Base-by-base conservation (phyloP, 2,329 filamentous ascomycete genomes). In the Aspergillus amoenus region DNA sequence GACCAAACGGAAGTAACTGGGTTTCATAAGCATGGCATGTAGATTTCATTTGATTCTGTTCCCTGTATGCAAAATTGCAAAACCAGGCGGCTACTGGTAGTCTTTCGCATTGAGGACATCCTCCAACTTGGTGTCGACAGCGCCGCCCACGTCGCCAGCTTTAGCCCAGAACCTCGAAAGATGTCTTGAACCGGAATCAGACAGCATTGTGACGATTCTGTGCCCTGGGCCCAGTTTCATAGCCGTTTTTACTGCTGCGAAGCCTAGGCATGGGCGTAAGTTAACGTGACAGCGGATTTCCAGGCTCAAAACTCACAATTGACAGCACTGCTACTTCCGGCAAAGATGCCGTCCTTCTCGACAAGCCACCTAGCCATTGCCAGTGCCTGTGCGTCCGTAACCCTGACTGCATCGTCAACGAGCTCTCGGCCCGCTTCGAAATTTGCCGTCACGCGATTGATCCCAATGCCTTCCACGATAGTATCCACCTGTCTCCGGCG, bases 341-440 rank as follows among this genome's bases (percentile, higher is more conserved):
- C 82, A 68, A 99, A 99, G 52, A 99, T 87, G 7, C 94, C 94
- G 73, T 99, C 94, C 62, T 93, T 89, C 76, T 97, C 93, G 8
- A 97, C 93, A 41, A 99, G 78, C 91, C 92, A 97, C 61, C 91
- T 82, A n/a, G 93, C 94, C 94, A 99, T 99, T 54, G 82, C 83
- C 71, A 90, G 86, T 12, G 94, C 94, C 78, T 99, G 93, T 49
- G 86, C 84, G 73, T 99, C 95, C 3, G 86, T 90, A 13, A 99
- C 91, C 58, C 88, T 85, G 39, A 97, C 86, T 3, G 94, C 93
- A 75, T 97, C 92, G 72, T 97, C 91, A 52, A 99, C 85, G 55
- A 97, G 76, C 68, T 93, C 88, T 63, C 91, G 82, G 0, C 93
- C 94, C 27, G 87, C 88, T 71, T 96, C 90, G 63, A 99, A 94